Conservation (phyloP, 2,329 filamentous ascomycete species). For the Hysterium pulicare region DNA sequence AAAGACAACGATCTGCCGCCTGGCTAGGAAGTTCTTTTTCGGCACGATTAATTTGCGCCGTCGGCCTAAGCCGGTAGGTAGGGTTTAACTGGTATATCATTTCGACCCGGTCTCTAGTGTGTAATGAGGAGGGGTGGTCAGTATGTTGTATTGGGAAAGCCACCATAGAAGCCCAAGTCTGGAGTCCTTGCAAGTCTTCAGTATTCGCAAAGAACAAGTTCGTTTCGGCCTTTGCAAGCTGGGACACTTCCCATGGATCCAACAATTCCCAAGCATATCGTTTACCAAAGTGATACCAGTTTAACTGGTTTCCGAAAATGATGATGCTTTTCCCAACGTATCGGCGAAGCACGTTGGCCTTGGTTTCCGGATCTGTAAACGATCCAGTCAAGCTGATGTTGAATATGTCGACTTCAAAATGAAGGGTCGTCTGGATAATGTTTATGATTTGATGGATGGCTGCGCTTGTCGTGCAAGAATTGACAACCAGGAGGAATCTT, state of each 20-base stretch:
- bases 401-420: constrained; percentile 10
- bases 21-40: too few relatives aligned
- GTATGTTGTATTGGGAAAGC: constrained; percentile 3
- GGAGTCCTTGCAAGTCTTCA: constrained; percentile 1
- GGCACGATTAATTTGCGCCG: background rate
- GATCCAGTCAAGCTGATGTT: constrained; percentile 10
- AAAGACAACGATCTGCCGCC: too few relatives aligned
- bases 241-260: constrained; percentile 11
- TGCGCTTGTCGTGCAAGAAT: constrained; percentile 11
- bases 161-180: constrained; percentile 4
- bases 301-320: constrained; percentile 8
- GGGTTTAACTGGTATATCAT: background rate
- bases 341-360: constrained; percentile 7
- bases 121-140: constrained; percentile 1
- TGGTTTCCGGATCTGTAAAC: constrained; percentile 8
- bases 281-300: constrained; percentile 9
- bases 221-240: constrained; percentile 9
- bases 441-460: constrained; percentile 15
- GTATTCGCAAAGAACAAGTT: constrained; percentile 8
- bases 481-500: constrained; percentile 14
- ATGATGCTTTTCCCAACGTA: constrained; percentile 12
- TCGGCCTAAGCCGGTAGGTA: background rate
- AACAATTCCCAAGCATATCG: constrained; percentile 10
- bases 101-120: background rate
- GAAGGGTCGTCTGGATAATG: constrained; percentile 8